Conservation (phyloP, 1,139 yeast species). For the Scheffersomyces cryptocercus region DNA sequence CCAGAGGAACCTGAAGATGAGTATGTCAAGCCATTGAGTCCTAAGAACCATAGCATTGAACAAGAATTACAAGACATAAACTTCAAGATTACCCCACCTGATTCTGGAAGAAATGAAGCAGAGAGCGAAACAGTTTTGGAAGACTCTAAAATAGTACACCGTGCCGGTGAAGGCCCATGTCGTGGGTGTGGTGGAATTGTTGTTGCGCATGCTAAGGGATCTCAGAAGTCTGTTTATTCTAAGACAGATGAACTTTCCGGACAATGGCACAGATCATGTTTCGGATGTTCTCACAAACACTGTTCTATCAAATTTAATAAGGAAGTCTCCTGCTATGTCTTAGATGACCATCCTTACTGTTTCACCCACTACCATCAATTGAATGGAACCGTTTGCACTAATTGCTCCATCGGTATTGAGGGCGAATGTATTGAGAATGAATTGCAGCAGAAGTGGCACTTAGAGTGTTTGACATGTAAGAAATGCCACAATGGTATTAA, state of each 20-base stretch:
- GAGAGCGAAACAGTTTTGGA: constrained; percentile 29
- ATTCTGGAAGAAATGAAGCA: neutral
- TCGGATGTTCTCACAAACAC: constrained; percentile 57
- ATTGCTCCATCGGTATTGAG: constrained; percentile 77
- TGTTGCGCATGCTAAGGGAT: constrained; percentile 48
- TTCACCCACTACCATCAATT: constrained; percentile 74
- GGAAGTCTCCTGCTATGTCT: constrained; percentile 74
- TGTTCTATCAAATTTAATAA: constrained; percentile 61
- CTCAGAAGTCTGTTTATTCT: constrained; percentile 58
- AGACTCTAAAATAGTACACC: constrained; percentile 27
- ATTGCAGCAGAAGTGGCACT: constrained; percentile 64
- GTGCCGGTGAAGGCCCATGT: constrained; percentile 76
- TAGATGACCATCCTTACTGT: constrained; percentile 80
- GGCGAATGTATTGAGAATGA: constrained; percentile 89
- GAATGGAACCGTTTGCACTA: constrained; percentile 73
- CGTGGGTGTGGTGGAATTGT: constrained; percentile 58
- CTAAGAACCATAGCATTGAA: constrained; percentile 32
- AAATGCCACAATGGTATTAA: constrained; percentile 49
- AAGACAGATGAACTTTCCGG: constrained; percentile 83
- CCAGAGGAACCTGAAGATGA: constrained; percentile 6
- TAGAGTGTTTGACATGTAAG: constrained; percentile 59
- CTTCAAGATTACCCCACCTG: constrained; percentile 14
- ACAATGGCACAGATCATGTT: constrained; percentile 91
- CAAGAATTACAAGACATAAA: constrained; percentile 31
- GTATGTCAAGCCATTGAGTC: constrained; percentile 29